Conservation (phyloP, 2,329 filamentous ascomycete species). For the Monilinia polystroma region DNA sequence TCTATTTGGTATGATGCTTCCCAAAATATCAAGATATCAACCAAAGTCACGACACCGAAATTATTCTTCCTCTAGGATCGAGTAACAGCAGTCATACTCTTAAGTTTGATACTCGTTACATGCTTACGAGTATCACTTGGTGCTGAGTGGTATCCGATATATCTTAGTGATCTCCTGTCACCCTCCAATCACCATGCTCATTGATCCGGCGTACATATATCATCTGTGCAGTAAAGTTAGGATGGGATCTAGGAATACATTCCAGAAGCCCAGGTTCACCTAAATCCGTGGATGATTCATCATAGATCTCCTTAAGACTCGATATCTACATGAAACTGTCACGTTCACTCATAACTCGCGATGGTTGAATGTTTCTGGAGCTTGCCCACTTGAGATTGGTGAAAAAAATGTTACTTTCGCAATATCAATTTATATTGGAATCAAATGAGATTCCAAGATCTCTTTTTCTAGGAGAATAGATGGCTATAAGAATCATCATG, state of each 20-base stretch:
- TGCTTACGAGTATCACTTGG: background rate
- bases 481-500: background rate
- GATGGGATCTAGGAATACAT: background rate
- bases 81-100: background rate
- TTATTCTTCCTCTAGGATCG: background rate
- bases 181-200: background rate
- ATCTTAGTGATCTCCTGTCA: background rate
- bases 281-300: no score
- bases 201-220: background rate
- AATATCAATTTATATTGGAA: background rate
- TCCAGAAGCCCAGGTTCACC: background rate
- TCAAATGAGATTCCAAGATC: no score
- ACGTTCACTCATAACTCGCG: background rate
- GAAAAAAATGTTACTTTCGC: no score
- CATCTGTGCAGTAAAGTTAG: background rate
- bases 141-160: slow-evolving; percentile 13
- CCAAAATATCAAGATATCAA: background rate
- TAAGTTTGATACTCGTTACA: background rate
- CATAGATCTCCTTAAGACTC: no score
- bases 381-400: background rate
- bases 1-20: background rate
- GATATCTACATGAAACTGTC: background rate
- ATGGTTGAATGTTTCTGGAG: background rate
- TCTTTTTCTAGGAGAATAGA: background rate
- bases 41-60: background rate